Conservation (phyloP, 495 filamentous ascomycete genomes). For the Neurospora sp. region DNA sequence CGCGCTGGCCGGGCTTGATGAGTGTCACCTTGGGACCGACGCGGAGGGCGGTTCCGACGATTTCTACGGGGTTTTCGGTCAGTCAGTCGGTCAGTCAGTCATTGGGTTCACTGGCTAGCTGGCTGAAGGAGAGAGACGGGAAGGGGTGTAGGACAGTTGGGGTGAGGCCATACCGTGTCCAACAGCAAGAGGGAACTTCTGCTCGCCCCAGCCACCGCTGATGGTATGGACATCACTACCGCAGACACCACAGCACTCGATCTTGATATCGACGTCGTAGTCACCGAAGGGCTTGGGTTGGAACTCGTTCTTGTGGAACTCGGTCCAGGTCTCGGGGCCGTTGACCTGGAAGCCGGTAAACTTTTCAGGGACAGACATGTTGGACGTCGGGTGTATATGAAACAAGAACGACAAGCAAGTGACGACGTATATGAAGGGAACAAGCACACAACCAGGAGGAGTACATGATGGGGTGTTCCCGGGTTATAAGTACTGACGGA, state of each 20-base stretch:
- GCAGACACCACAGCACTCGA: constrained; percentile 47
- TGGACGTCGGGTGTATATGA: background rate
- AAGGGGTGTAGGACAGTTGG: background rate
- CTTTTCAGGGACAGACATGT: constrained; percentile 29
- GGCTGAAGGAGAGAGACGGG: background rate
- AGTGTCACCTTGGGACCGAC: constrained; percentile 47
- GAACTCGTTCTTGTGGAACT: constrained; percentile 48
- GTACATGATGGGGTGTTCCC: background rate
- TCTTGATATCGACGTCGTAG: constrained; percentile 49
- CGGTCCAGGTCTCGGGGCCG: constrained; percentile 38
- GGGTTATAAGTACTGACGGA: background rate
- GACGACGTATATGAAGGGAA: background rate
- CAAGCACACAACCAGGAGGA: background rate
- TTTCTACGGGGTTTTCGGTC: constrained; percentile 17
- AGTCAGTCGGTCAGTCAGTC: background rate
- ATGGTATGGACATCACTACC: constrained; percentile 49
- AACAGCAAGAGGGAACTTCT: constrained; percentile 42
- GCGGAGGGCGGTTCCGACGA: constrained; percentile 40
- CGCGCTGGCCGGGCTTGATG: constrained; percentile 41
- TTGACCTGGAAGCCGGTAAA: constrained; percentile 48
- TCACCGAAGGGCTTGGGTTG: constrained; percentile 48
- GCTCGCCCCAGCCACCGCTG: constrained; percentile 44
- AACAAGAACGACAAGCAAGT: background rate
- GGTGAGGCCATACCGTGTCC: constrained; percentile 35
- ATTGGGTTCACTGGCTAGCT: background rate